Conservation (phyloP, 352 stramenopile genomes). For the Pythium dissotocum region DNA sequence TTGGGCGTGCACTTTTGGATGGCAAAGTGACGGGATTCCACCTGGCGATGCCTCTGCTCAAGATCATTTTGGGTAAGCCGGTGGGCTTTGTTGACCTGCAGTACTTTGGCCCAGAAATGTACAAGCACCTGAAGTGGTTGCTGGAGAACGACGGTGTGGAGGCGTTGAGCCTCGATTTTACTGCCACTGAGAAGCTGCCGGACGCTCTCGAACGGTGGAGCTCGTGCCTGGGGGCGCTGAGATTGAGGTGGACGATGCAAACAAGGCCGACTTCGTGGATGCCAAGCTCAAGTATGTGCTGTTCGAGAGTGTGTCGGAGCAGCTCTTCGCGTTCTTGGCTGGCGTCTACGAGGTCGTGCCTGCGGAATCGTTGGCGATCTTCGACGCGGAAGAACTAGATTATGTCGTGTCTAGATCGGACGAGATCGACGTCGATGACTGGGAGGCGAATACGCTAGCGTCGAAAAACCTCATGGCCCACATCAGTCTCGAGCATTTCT, state of each 20-base stretch:
- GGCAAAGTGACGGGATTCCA: slow-evolving; percentile 92
- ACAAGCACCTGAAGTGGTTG: slow-evolving; percentile 55
- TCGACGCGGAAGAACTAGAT: slow-evolving; percentile 93
- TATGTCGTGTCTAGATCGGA: slow-evolving; percentile 90
- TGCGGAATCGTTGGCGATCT: slow-evolving; percentile 83
- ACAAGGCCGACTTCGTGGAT: slow-evolving; percentile 93
- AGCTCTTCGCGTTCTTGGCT: slow-evolving; percentile 70
- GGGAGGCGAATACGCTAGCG: slow-evolving; percentile 66
- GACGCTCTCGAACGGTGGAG: slow-evolving; percentile 33
- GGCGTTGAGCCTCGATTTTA: slow-evolving; percentile 59
- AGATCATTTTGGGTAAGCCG: slow-evolving; percentile 95
- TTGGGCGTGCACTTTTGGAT: slow-evolving; percentile 76
- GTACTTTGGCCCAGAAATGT: slow-evolving; percentile 58
- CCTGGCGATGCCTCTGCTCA: slow-evolving; percentile 94
- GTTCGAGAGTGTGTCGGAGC: slow-evolving; percentile 71
- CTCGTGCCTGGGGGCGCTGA: slow-evolving; percentile 48
- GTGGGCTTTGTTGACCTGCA: slow-evolving; percentile 93
- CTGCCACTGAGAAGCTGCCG: slow-evolving; percentile 13
- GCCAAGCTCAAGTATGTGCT: slow-evolving; percentile 89
- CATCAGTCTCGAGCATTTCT: slow-evolving; percentile 16
- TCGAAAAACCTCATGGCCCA: slow-evolving; percentile 1
- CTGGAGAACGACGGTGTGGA: slow-evolving; percentile 53
- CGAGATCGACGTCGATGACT: slow-evolving; percentile 91
- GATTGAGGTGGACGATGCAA: slow-evolving; percentile 91
- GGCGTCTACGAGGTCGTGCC: slow-evolving; percentile 94